Conservation (phyloP, 2,329 filamentous ascomycete species). For the Tympanopsis confertula region DNA sequence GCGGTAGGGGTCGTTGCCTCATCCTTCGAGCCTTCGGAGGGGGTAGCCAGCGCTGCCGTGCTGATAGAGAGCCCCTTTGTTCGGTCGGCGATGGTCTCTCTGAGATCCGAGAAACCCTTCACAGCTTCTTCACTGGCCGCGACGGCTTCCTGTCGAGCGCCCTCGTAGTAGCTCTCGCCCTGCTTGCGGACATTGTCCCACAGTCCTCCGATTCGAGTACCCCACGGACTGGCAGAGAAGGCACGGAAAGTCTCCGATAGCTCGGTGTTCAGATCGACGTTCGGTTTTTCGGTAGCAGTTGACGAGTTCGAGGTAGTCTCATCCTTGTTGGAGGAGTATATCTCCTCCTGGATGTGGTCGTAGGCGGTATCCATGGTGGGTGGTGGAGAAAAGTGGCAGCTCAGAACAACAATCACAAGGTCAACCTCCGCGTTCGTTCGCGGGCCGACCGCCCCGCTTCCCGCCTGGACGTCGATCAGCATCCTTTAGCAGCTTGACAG, state of each 20-base stretch:
- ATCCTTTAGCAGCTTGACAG: too few species aligned
- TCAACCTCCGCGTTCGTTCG: too few species aligned
- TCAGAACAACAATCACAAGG: slow-evolving; percentile 20
- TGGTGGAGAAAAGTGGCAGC: slow-evolving; percentile 7
- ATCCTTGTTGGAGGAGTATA: slow-evolving; percentile 36
- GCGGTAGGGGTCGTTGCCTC: slow-evolving; percentile 32
- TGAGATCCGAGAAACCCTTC: slow-evolving; percentile 65
- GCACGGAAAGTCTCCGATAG: slow-evolving; percentile 92
- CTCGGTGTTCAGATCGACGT: slow-evolving; percentile 58
- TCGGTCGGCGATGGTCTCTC: slow-evolving; percentile 55
- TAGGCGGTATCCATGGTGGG: slow-evolving; percentile 75
- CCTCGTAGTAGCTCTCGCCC: slow-evolving; percentile 73
- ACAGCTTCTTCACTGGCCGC: slow-evolving; percentile 71
- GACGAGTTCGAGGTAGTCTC: slow-evolving; percentile 29
- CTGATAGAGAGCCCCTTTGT: slow-evolving; percentile 64
- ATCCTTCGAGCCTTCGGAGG: slow-evolving; percentile 9
- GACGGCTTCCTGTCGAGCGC: slow-evolving; percentile 74
- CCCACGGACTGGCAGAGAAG: slow-evolving; percentile 85
- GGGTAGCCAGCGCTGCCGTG: slow-evolving; percentile 16
- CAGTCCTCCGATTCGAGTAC: slow-evolving; percentile 74
- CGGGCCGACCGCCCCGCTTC: too few species aligned
- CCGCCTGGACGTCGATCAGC: too few species aligned
- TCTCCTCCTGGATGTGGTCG: slow-evolving; percentile 87
- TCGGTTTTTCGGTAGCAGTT: background rate
- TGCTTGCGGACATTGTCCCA: slow-evolving; percentile 89